phyloP scores from a whole-genome alignment of 495 filamentous ascomycete species.

The Penicillium fimorum region DNA sequence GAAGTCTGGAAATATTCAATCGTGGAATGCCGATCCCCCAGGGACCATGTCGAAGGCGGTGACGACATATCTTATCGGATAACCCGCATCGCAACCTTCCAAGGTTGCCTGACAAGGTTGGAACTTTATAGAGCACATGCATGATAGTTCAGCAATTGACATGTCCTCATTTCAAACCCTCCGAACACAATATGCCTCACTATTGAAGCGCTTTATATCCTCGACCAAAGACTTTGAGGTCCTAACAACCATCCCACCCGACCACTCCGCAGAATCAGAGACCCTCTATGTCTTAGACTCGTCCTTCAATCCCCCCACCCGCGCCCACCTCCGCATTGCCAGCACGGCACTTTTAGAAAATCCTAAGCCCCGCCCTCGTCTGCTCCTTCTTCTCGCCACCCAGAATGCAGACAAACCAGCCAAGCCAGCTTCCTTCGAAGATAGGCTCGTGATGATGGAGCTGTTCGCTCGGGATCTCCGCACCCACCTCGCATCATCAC shows the following conservation, averaged over 20 bases:
- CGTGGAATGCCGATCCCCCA: neutral
- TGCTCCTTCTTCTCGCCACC: slow-evolving; percentile 80
- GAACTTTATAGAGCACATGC: neutral
- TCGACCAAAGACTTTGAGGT: slow-evolving; percentile 58
- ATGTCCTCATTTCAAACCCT: slow-evolving; percentile 42
- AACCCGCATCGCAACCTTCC: neutral
- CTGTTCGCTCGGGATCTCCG: slow-evolving; percentile 68
- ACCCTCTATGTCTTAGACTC: slow-evolving; percentile 86
- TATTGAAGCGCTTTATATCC: slow-evolving; percentile 56
- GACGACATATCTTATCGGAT: slow-evolving; percentile 5
- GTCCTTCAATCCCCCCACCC: slow-evolving; percentile 91
- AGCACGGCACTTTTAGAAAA: slow-evolving; percentile 57
- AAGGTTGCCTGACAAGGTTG: no score
- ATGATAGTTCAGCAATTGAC: neutral
- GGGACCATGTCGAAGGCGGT: neutral
- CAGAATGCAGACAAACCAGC: slow-evolving; percentile 93
- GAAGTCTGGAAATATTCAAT: neutral
- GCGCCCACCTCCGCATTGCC: slow-evolving; percentile 76
- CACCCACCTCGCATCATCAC: slow-evolving; percentile 25
- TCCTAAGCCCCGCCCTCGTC: slow-evolving; percentile 41
- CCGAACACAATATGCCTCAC: slow-evolving; percentile 35
- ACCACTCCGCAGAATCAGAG: slow-evolving; percentile 29
- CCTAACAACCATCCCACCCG: slow-evolving; percentile 51
- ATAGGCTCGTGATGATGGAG: slow-evolving; percentile 84
- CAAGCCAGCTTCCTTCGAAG: slow-evolving; percentile 76